phyloP scores from a whole-genome alignment of 2,329 filamentous ascomycete species.

The Trichoderma sp. region DNA sequence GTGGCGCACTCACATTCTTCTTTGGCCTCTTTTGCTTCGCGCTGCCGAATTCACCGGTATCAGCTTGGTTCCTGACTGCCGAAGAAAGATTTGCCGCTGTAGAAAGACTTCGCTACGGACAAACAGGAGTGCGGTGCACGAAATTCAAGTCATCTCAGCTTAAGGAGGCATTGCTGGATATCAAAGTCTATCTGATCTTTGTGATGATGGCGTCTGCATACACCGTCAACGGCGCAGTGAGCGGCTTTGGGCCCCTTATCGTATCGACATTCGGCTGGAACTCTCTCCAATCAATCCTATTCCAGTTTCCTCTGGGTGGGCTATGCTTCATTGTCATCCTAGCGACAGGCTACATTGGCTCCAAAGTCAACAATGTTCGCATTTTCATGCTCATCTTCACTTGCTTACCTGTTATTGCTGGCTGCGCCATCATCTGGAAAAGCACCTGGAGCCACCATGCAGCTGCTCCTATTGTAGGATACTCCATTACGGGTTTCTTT shows the following conservation, averaged over 20 bases:
- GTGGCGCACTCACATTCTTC: conserved; percentile 62
- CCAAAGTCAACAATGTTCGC: conserved; percentile 61
- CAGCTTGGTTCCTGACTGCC: conserved; percentile 67
- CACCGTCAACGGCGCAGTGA: conserved; percentile 70
- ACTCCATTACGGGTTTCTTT: conserved; percentile 72
- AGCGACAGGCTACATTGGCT: conserved; percentile 64
- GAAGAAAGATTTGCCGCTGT: conserved; percentile 66
- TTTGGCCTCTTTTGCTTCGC: conserved; percentile 67
- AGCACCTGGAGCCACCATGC: conserved; percentile 64
- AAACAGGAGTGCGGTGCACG: conserved; percentile 64
- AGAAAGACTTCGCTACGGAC: conserved; percentile 61
- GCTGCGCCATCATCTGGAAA: conserved; percentile 75
- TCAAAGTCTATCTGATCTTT: conserved; percentile 64
- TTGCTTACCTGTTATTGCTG: conserved; percentile 73
- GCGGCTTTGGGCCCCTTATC: conserved; percentile 70
- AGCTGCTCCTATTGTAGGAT: conserved; percentile 67
- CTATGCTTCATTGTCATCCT: conserved; percentile 69
- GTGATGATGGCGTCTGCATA: conserved; percentile 72
- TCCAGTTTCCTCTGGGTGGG: conserved; percentile 73
- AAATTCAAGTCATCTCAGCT: conserved; percentile 62
- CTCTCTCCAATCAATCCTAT: conserved; percentile 65
- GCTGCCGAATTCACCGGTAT: conserved; percentile 65
- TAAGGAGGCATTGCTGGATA: conserved; percentile 57
- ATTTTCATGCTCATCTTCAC: conserved; percentile 65
- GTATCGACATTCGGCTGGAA: conserved; percentile 70